Percentiles rank a stretch among this genome's conserved stretches.
phyloP scores from a whole-genome alignment of 176 grass and related monocot species.

The Aegilops speltoides region DNA sequence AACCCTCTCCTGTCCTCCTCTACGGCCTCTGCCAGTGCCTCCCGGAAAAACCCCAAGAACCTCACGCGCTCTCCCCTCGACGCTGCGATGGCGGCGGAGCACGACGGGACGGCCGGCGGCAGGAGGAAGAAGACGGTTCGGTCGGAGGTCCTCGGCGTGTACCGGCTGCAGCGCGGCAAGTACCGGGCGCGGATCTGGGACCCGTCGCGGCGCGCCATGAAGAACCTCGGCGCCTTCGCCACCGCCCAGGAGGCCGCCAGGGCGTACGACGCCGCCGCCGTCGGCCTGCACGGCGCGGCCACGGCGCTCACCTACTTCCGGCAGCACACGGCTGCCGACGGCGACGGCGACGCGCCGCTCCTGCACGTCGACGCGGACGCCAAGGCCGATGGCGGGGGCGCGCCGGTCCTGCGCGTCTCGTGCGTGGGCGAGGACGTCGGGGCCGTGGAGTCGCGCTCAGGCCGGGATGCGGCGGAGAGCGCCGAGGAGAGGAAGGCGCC shows the following conservation, averaged over 20 bases:
- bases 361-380: not conserved
- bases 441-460: not conserved
- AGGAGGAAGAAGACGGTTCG: not conserved
- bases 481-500: not conserved
- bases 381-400: not conserved
- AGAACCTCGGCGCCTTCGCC: slow-evolving; percentile 63
- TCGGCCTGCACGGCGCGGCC: not conserved
- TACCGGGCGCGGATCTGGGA: not conserved
- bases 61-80: not conserved
- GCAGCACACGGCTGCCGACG: not conserved
- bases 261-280: not conserved
- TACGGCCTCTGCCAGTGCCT: not conserved
- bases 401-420: no score
- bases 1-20: not conserved
- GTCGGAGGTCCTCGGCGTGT: not conserved
- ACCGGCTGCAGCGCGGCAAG: not conserved
- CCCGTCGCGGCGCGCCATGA: not conserved
- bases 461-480: no score
- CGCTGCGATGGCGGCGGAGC: not conserved
- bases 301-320: not conserved
- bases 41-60: not conserved
- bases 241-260: slow-evolving; percentile 65
- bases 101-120: not conserved
- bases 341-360: no score
- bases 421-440: not conserved